Base-by-base conservation (phyloP, 2,329 filamentous ascomycete species). In the Cercospora sp. region DNA sequence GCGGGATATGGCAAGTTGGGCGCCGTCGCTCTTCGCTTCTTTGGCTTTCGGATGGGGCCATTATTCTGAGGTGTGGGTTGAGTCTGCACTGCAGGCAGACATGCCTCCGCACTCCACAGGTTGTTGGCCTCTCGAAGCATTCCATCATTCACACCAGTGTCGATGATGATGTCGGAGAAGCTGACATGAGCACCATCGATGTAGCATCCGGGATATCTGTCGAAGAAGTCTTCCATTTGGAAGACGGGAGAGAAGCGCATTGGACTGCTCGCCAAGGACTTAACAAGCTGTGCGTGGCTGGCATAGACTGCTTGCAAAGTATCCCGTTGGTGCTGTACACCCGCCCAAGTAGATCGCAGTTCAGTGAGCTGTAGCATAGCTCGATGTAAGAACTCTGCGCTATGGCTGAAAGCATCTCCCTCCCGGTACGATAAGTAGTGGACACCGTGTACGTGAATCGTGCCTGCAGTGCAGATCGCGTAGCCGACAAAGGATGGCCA, bases 401-500 rank as follows among this genome's bases (percentile, higher is more conserved):
- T 87, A 78, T 81, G 86, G 74, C 83, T 92, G 85, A 82, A 94
- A 74, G 82, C 86, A 63, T 87, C 85, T 3, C 88, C 84, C 82
- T 88, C 80, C 80, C 87, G 72, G n/a, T 71, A 66, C 77, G 87
- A 82, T 63, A 87, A 88, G 78, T 97, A 97, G 75, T 95, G 90
- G 6, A 91, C 88, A 12, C 93, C 93, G 75, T 97, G 93, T 9
- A 96, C 89, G 76, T 97, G 93, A 1, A 97, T 92, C 0, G 93
- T 96, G 4, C 91, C 93, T 2, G 93, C 93, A 2, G 92, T 94
- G 79, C 89, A 92, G 59, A 97, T 88, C 76, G 92, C 95, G 78
- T 94, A 96, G 6, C 92, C 91, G 2, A 95, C 90, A 76, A 96
- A 94, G 0, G 90, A 89, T 0, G 93, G 91, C 92, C 92, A 96